Base-by-base conservation (phyloP, 495 filamentous ascomycete species). In the Oidiodendron maius region DNA sequence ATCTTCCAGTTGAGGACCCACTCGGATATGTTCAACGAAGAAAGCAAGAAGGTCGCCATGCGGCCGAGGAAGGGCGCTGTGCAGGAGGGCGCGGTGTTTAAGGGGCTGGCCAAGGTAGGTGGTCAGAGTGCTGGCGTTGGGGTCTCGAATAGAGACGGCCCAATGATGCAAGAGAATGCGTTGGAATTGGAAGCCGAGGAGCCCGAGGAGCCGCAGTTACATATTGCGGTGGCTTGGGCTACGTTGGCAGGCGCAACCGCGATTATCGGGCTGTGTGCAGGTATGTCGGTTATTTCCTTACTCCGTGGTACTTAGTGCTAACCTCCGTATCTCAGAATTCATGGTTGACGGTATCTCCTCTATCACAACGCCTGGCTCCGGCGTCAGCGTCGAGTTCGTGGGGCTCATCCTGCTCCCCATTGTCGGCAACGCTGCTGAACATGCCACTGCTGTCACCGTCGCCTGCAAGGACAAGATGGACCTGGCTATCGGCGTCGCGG, bases 401-500 rank as follows among this genome's bases (percentile, higher is more conserved):
- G 87, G 88, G 39, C 66, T 94, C 53, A 91, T 94, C 51, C 77
- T 93, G 3, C 72, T 93, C 2, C 88, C 88, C n/a, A 91, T 94
- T 52, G 88, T 93, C 23, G 88, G 88, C 35, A 93, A 94, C 59
- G 88, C 87, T 3, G 88, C 87, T 4, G 88, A 94, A 64, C 88
- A 93, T 60, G 87, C 85, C 17, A 93, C 88, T 2, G 87, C 88
- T 17, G 86, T 94, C 20, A 91, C 86, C 0, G 88, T 91, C 4
- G 87, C 87, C 1, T 73, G 80, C 62, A 94, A 93, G 71, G 88
- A 91, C 63, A 94, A 93, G 63, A 93, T 93, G 88, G 87, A 93
- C 59, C 67, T 91, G 15, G 80, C 86, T 10, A 91, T 91, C 51
- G 87, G 87, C 21, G 88, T 94, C 11, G 86, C 86, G 4, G 81